These are phyloP conservation scores for Solanum sejunctum DNA, from an alignment of 257 asterid species.

Conservation along the genomic window DNA sequence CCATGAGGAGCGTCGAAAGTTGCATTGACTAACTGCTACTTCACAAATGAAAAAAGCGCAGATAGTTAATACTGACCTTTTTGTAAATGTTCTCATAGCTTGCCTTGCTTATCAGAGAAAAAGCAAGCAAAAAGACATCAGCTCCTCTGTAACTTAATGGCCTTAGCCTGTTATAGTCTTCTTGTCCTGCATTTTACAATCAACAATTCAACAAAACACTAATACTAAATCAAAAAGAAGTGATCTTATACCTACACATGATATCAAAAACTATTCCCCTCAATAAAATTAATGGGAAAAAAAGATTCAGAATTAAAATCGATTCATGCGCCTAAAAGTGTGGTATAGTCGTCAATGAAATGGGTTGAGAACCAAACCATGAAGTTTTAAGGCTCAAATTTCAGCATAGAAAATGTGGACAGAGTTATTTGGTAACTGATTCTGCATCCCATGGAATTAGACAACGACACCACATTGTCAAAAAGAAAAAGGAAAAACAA, in stretches of 20 bases:
- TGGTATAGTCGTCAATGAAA: background rate
- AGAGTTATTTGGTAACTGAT: background rate
- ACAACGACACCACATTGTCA: background rate
- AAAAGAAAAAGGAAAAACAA: background rate
- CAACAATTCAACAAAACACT: background rate
- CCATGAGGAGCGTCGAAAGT: too few relatives aligned
- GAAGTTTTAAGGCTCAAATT: background rate
- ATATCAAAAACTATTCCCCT: background rate
- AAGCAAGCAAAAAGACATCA: conserved; percentile 65
- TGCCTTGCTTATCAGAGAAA: conserved; percentile 75
- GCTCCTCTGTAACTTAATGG: conserved; percentile 93
- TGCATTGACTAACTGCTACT: too few relatives aligned
- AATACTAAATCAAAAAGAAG: background rate
- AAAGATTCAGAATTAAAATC: background rate
- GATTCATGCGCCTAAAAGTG: background rate
- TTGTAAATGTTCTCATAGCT: conserved; percentile 75
- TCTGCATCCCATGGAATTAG: background rate
- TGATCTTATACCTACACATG: background rate
- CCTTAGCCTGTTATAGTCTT: conserved; percentile 76
- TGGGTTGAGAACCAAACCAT: background rate
- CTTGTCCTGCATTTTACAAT: conserved; percentile 48
- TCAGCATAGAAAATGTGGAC: background rate
- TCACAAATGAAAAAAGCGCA: too few relatives aligned
- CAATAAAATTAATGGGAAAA: background rate
- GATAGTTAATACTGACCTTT: conserved; percentile 43